These are phyloP conservation scores for Tolypocladium ophioglossoides DNA, from an alignment of 2,329 filamentous ascomycete species.

Conservation along the genomic window DNA sequence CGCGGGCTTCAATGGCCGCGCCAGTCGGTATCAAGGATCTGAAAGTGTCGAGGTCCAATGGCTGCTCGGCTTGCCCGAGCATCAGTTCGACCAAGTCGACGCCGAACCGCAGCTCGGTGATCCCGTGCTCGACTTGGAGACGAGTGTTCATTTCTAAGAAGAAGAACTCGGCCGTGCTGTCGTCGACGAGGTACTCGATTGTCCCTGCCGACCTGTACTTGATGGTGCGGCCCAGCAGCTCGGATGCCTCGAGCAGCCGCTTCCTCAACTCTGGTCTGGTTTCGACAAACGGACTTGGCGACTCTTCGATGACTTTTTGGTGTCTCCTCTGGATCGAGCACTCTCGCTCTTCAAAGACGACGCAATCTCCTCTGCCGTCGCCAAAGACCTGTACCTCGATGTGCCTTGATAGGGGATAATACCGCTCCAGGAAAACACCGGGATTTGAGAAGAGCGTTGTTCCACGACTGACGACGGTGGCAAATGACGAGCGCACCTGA, in stretches of 20 bases:
- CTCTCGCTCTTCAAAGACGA: slow-evolving; percentile 54
- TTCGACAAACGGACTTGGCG: slow-evolving; percentile 50
- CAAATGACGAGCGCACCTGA: slow-evolving; percentile 42
- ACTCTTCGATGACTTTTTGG: slow-evolving; percentile 63
- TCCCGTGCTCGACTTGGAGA: slow-evolving; percentile 67
- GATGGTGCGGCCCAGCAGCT: slow-evolving; percentile 10
- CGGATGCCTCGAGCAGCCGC: slow-evolving; percentile 9
- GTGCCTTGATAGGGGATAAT: slow-evolving; percentile 49
- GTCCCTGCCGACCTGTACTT: slow-evolving; percentile 23
- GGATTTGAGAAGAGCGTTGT: slow-evolving; percentile 48
- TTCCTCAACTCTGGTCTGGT: slow-evolving; percentile 19
- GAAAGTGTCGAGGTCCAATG: slow-evolving; percentile 6
- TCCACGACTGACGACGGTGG: slow-evolving; percentile 44
- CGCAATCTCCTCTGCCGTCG: slow-evolving; percentile 36
- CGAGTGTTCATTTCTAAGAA: slow-evolving; percentile 46
- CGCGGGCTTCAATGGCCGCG: slow-evolving; percentile 22
- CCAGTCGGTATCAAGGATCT: slow-evolving; percentile 10
- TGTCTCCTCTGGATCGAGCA: slow-evolving; percentile 58
- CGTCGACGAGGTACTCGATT: slow-evolving; percentile 52
- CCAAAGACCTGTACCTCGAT: slow-evolving; percentile 61
- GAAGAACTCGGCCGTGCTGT: slow-evolving; percentile 48
- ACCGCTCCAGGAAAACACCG: slow-evolving; percentile 54
- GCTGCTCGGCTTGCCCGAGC: slow-evolving; percentile 21
- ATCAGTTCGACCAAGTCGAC: slow-evolving; percentile 55
- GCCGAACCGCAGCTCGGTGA: slow-evolving; percentile 66